These are phyloP conservation scores for Ganoderma lingzhi DNA, from an alignment of 1,284 basidiomycete genomes.

Conservation along the genomic window DNA sequence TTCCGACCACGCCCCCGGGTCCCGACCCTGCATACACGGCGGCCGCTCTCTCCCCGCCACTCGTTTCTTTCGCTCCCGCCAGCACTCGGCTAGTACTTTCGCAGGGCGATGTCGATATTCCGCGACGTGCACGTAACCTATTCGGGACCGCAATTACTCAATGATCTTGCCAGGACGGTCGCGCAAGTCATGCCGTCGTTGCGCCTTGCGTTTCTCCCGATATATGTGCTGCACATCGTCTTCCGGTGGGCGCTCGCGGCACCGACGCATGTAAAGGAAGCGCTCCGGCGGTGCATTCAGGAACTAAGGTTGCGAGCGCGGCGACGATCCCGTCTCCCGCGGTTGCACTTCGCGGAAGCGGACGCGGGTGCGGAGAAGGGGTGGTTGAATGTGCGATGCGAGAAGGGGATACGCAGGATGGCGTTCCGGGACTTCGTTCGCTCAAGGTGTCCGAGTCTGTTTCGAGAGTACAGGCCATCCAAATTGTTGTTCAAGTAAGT, in stretches of 20 bases:
- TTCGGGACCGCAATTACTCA: conserved; percentile 15
- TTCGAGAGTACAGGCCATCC: conserved; percentile 57
- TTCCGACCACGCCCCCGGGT: too few relatives aligned
- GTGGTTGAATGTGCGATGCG: background rate
- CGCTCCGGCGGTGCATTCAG: conserved; percentile 11
- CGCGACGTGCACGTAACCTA: conserved; percentile 16
- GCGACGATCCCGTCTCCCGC: background rate
- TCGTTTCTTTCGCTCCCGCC: background rate
- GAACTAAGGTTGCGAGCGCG: background rate
- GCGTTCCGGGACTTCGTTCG: conserved; percentile 64
- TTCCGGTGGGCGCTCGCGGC: conserved; percentile 16
- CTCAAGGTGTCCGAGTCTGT: conserved; percentile 63
- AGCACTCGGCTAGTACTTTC: background rate
- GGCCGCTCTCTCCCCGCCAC: background rate
- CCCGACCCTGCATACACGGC: background rate
- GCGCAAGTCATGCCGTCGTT: conserved; percentile 6
- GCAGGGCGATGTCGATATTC: conserved; percentile 12
- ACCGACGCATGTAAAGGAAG: conserved; percentile 1
- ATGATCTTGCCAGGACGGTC: conserved; percentile 13
- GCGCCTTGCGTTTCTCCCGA: conserved; percentile 11
- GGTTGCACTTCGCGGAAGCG: background rate
- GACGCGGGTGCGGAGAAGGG: conserved; percentile 1
- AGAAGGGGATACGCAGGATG: conserved; percentile 39
- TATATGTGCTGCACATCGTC: conserved; percentile 15
- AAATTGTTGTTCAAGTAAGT: conserved; percentile 76